Evolutionary conservation across 176 grass and related monocot genomes (phyloP).

Genomic region (Areca catechu): DNA sequence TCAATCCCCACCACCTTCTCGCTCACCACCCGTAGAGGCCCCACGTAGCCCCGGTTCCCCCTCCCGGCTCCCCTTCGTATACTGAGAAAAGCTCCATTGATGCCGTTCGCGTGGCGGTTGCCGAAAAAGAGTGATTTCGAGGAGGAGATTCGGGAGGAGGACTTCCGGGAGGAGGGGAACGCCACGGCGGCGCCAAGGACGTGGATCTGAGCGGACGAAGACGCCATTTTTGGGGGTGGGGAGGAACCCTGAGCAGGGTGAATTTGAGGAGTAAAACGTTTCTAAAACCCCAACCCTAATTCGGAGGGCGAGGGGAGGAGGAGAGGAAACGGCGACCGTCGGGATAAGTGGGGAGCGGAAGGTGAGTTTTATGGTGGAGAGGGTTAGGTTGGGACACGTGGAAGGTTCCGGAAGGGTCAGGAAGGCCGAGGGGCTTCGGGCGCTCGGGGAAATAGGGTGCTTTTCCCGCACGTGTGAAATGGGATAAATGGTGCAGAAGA

Average conservation of each 20-base stretch:
- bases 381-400: constrained; percentile 1
- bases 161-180: constrained; percentile 38
- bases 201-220: constrained; percentile 28
- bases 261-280: background rate
- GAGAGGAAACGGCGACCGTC: background rate
- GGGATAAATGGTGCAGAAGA: no score
- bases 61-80: no score
- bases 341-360: constrained; percentile 7
- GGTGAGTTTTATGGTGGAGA: constrained; percentile 9
- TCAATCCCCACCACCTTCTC: constrained; percentile 99
- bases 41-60: constrained; percentile 18
- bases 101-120: constrained; percentile 14
- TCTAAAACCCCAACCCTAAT: no score
- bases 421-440: background rate
- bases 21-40: constrained; percentile 54
- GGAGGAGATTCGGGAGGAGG: constrained; percentile 1
- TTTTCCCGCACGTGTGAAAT: no score
- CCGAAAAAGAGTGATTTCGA: constrained; percentile 51
- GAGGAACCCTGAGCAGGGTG: background rate
- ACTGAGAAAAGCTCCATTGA: constrained; percentile 1
- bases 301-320: background rate
- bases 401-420: constrained; percentile 25
- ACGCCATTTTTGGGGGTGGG: constrained; percentile 2
- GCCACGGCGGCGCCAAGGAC: constrained; percentile 25
- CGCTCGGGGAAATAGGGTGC: no score